Conservation (phyloP, 768 basidiomycete species). For the Dioszegia hungarica region DNA sequence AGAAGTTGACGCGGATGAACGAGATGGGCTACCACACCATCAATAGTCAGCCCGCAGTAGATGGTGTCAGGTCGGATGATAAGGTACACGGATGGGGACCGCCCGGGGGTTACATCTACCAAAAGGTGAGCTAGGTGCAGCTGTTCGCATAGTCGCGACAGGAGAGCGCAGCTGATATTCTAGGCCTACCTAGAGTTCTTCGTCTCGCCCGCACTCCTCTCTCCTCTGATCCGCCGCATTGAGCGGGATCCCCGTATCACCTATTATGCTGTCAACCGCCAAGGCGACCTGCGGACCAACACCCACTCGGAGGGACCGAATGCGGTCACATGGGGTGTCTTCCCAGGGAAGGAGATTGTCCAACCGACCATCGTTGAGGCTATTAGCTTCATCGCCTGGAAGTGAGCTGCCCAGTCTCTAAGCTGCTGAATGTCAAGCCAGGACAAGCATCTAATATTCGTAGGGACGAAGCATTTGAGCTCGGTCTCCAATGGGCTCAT, state of each 20-base stretch:
- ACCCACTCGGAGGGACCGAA: constrained; percentile 92
- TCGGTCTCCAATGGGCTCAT: constrained; percentile 85
- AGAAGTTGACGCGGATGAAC: constrained; percentile 63
- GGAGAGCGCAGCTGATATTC: neutral
- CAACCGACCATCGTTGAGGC: constrained; percentile 90
- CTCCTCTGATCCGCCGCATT: constrained; percentile 69
- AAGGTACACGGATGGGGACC: constrained; percentile 90
- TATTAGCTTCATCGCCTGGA: constrained; percentile 98
- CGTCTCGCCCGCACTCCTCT: constrained; percentile 68
- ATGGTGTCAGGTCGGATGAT: constrained; percentile 79
- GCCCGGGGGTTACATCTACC: constrained; percentile 86
- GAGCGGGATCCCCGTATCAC: constrained; percentile 83
- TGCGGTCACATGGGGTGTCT: constrained; percentile 98
- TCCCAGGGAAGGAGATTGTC: constrained; percentile 92
- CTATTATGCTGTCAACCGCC: constrained; percentile 95
- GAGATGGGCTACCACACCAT: constrained; percentile 89
- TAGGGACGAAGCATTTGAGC: constrained; percentile 85
- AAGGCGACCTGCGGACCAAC: constrained; percentile 90
- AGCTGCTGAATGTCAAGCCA: too few species aligned
- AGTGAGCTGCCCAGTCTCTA: constrained; percentile 54
- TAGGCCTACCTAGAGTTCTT: constrained; percentile 97
- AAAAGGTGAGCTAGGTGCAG: constrained; percentile 65
- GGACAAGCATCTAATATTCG: neutral
- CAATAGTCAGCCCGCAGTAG: constrained; percentile 94
- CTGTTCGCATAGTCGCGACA: neutral